Evolutionary conservation across 345 rosid genomes (phyloP).

Genomic region (Citropsis articulata): DNA sequence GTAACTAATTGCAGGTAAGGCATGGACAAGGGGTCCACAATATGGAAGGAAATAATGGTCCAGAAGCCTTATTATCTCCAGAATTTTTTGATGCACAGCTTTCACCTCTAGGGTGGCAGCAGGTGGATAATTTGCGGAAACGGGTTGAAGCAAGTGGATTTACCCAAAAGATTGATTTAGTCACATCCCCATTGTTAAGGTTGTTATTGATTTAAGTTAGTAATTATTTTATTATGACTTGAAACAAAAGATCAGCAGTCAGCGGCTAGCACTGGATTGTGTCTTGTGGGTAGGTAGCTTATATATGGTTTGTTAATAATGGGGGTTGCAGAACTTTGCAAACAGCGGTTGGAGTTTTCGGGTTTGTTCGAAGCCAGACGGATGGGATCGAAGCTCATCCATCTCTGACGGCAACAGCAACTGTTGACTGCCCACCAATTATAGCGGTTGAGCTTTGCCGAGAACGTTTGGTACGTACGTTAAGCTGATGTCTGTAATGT

Average conservation of each 20-base stretch:
- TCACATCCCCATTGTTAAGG: slow-evolving; percentile 63
- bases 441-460: slow-evolving; percentile 69
- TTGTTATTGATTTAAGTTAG: not conserved
- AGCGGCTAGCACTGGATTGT: no score
- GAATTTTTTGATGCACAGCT: slow-evolving; percentile 62
- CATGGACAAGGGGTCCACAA: slow-evolving; percentile 75
- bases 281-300: no score
- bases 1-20: slow-evolving; percentile 43
- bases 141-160: slow-evolving; percentile 35
- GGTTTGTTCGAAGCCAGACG: slow-evolving; percentile 26
- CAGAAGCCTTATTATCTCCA: slow-evolving; percentile 37
- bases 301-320: not conserved
- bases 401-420: slow-evolving; percentile 20
- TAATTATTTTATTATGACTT: not conserved
- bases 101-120: slow-evolving; percentile 53
- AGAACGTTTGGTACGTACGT: slow-evolving; percentile 65
- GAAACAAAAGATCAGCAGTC: not conserved
- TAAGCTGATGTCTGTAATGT: not conserved
- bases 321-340: slow-evolving; percentile 60
- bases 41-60: slow-evolving; percentile 45
- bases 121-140: slow-evolving; percentile 43
- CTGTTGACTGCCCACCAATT: slow-evolving; percentile 45
- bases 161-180: slow-evolving; percentile 40
- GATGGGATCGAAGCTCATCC: slow-evolving; percentile 22
- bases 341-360: slow-evolving; percentile 68